phyloP scores from a whole-genome alignment of 2,329 filamentous ascomycete genomes.

The Ceratocystis colombiana region DNA sequence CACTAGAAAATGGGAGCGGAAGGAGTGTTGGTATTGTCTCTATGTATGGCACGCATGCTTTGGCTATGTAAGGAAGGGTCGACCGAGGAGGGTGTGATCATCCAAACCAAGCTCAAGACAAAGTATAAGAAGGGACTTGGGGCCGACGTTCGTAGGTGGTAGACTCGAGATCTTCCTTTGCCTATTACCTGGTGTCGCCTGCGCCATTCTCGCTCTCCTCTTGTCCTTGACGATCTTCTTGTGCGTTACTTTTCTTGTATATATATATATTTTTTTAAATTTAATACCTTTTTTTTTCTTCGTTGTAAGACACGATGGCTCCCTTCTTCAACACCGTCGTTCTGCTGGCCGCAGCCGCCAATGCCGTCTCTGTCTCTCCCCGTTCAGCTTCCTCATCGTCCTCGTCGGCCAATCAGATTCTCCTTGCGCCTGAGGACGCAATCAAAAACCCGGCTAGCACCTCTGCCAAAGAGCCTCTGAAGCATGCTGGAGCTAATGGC shows the following conservation, averaged over 20 bases:
- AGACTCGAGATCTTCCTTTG: background rate
- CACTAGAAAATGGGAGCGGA: background rate
- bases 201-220: slow-evolving; percentile 5
- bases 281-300: background rate
- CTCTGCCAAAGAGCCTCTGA: slow-evolving; percentile 33
- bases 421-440: slow-evolving; percentile 22
- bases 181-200: background rate
- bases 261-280: background rate
- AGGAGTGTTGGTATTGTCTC: background rate
- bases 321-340: slow-evolving; percentile 20
- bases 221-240: background rate
- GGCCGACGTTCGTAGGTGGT: background rate
- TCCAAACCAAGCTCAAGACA: background rate
- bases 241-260: background rate
- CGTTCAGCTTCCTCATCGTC: background rate
- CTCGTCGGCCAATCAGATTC: slow-evolving; percentile 7
- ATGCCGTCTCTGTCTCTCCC: slow-evolving; percentile 12
- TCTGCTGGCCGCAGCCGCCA: slow-evolving; percentile 14
- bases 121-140: background rate
- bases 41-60: background rate
- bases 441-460: slow-evolving; percentile 20
- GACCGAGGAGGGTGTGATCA: background rate
- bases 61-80: background rate
- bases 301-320: background rate
- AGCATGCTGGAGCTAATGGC: slow-evolving; percentile 44